These are phyloP conservation scores for Eucalyptus grandis DNA, from an alignment of 345 rosid species.

Conservation along the genomic window DNA sequence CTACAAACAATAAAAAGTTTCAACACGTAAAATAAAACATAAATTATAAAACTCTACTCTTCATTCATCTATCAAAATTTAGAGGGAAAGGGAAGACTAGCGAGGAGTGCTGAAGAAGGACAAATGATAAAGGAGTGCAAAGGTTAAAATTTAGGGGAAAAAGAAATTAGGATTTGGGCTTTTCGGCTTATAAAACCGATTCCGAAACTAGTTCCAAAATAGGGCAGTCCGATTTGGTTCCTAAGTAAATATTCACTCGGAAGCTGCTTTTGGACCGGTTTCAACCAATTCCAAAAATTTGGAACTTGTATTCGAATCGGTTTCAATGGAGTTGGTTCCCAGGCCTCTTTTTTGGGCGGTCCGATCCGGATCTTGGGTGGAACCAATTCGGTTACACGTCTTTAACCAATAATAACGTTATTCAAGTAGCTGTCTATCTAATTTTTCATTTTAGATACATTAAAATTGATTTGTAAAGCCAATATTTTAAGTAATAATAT, in stretches of 20 bases:
- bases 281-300: accelerated
- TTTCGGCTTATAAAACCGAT: accelerated
- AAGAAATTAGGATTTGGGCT: too few relatives aligned
- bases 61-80: too few relatives aligned
- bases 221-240: accelerated
- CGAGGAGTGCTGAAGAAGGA: accelerated
- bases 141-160: too few relatives aligned
- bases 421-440: accelerated
- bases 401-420: neutral
- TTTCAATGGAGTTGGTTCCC: too few relatives aligned
- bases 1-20: too few relatives aligned
- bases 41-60: too few relatives aligned
- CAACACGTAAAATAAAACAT: accelerated
- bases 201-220: accelerated
- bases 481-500: neutral
- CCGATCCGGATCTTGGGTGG: accelerated
- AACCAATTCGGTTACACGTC: too few relatives aligned
- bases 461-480: neutral
- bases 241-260: accelerated
- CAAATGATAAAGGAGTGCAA: too few relatives aligned
- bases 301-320: accelerated
- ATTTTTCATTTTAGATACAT: neutral
- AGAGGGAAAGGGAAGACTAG: accelerated
- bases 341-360: accelerated
- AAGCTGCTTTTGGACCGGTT: accelerated